Evolutionary conservation across 2,329 filamentous ascomycete species (phyloP).

Genomic region (Furcasterigmium sp.): DNA sequence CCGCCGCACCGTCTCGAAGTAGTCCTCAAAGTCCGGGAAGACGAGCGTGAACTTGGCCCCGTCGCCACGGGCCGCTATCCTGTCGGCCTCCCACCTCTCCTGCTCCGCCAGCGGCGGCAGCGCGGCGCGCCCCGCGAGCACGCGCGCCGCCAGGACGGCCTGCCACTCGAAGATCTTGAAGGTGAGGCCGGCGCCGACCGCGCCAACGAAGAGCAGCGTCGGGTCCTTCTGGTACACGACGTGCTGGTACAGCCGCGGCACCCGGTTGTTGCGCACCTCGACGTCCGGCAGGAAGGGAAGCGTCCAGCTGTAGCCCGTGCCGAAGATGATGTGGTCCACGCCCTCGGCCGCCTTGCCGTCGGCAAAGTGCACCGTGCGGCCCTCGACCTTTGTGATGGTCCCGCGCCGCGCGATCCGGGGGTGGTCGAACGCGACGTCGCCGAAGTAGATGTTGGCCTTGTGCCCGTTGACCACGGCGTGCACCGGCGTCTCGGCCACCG

Average conservation of each 20-base stretch:
- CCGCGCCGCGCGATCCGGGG: conserved; percentile 42
- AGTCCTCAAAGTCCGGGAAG: conserved; percentile 58
- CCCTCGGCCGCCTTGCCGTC: conserved; percentile 46
- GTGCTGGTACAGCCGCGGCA: conserved; percentile 53
- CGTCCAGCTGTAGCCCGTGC: conserved; percentile 62
- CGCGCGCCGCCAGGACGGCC: conserved; percentile 54
- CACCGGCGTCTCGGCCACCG: conserved; percentile 39
- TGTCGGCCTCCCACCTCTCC: conserved; percentile 50
- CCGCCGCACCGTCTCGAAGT: conserved; percentile 52
- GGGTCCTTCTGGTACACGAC: conserved; percentile 50
- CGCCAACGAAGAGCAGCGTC: conserved; percentile 52
- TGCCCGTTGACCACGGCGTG: conserved; percentile 46
- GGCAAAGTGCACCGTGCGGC: conserved; percentile 46
- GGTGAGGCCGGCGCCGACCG: conserved; percentile 51
- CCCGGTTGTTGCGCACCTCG: conserved; percentile 45
- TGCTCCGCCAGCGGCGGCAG: conserved; percentile 46
- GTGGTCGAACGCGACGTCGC: conserved; percentile 54
- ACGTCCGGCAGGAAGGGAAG: conserved; percentile 54
- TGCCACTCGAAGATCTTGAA: conserved; percentile 69
- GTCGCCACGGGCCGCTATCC: conserved; percentile 49
- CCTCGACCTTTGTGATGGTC: conserved; percentile 40
- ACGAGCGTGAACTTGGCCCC: conserved; percentile 51
- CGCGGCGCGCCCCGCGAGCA: conserved; percentile 47
- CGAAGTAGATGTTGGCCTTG: conserved; percentile 48
- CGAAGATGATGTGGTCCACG: conserved; percentile 61